Conservation (phyloP, 2,329 filamentous ascomycete genomes). For the Tothia fuscella region DNA sequence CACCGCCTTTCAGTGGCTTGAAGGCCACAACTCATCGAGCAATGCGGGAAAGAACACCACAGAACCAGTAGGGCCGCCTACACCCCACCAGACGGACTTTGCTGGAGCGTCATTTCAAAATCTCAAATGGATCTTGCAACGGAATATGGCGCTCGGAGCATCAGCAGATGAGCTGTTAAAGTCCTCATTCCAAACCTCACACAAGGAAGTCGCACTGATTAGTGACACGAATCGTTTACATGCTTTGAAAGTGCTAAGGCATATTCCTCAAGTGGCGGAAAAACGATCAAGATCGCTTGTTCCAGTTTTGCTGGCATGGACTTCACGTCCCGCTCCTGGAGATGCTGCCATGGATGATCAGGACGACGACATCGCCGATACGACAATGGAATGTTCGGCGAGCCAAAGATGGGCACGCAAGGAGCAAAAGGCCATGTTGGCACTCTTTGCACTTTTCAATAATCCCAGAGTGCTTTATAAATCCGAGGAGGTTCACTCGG, state of each 20-base stretch:
- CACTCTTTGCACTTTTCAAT: slow-evolving; percentile 69
- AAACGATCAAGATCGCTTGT: slow-evolving; percentile 75
- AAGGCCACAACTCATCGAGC: slow-evolving; percentile 26
- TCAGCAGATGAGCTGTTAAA: slow-evolving; percentile 46
- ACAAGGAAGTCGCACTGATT: slow-evolving; percentile 40
- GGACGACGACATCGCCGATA: slow-evolving; percentile 12
- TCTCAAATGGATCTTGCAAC: not conserved
- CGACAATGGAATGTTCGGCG: slow-evolving; percentile 9
- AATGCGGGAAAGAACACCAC: not conserved
- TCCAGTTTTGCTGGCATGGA: slow-evolving; percentile 76
- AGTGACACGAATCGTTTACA: slow-evolving; percentile 55
- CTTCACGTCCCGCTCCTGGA: slow-evolving; percentile 20
- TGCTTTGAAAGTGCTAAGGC: slow-evolving; percentile 65
- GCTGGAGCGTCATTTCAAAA: slow-evolving; percentile 1
- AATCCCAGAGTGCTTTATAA: slow-evolving; percentile 80
- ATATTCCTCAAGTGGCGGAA: slow-evolving; percentile 66
- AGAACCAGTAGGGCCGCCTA: not conserved
- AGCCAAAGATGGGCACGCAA: slow-evolving; percentile 51
- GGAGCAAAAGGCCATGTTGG: slow-evolving; percentile 74
- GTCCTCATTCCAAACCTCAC: slow-evolving; percentile 51
- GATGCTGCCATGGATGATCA: slow-evolving; percentile 18
- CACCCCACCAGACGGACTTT: not conserved
- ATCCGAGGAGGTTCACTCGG: slow-evolving; percentile 60
- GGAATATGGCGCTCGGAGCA: slow-evolving; percentile 21
- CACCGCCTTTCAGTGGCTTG: slow-evolving; percentile 50